These are phyloP conservation scores for Arthrobotrys sinensis DNA, from an alignment of 2,329 filamentous ascomycete genomes.

Conservation along the genomic window DNA sequence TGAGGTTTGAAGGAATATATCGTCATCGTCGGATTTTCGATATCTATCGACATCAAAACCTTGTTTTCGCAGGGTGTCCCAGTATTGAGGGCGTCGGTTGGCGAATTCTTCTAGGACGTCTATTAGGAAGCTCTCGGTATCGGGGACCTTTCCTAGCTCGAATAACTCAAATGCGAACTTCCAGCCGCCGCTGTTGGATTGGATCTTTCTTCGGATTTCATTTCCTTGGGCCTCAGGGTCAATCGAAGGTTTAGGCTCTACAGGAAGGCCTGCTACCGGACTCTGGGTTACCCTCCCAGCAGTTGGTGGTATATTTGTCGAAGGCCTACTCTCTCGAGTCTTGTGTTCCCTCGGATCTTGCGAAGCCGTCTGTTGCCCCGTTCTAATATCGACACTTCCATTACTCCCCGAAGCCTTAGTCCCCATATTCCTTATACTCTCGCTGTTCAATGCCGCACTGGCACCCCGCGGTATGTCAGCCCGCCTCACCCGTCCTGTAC, in stretches of 20 bases:
- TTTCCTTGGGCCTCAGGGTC: background rate
- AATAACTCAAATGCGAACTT: conserved; percentile 26
- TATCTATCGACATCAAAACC: conserved; percentile 19
- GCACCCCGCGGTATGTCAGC: background rate
- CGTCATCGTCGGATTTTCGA: conserved; percentile 13
- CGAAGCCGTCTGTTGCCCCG: too few species aligned
- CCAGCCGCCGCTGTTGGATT: conserved; percentile 8
- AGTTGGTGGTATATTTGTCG: background rate
- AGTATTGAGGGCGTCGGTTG: background rate
- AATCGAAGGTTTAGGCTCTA: background rate
- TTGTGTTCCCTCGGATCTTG: too few species aligned
- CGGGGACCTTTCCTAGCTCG: conserved; percentile 24
- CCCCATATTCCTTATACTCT: background rate
- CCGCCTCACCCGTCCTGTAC: background rate
- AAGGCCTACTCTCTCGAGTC: too few species aligned
- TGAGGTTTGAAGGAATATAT: conserved; percentile 35
- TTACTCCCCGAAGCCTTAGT: too few species aligned
- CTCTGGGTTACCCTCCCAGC: too few species aligned
- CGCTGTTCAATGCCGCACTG: background rate
- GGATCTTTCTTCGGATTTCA: conserved; percentile 12
- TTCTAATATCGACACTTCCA: too few species aligned
- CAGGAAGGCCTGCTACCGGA: too few species aligned
- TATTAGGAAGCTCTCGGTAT: conserved; percentile 2
- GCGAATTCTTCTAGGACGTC: conserved; percentile 36
- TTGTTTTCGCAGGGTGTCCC: conserved; percentile 15